These are phyloP conservation scores for Adansonia gregorii DNA, from an alignment of 441 rosid genomes.

Conservation along the genomic window DNA sequence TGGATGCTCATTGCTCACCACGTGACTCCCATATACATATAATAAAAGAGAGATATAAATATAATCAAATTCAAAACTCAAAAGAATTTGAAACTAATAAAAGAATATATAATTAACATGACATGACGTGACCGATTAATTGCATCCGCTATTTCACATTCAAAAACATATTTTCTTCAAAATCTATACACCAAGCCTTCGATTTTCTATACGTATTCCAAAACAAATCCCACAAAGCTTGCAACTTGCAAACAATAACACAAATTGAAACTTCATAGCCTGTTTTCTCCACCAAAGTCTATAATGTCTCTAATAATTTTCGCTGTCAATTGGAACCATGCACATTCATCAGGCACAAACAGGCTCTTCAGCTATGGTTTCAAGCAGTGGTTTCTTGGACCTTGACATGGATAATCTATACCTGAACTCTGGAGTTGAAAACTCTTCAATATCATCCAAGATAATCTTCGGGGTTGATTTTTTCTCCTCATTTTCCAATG, in stretches of 20 bases:
- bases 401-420: slow-evolving; percentile 66
- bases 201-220: slow-evolving; percentile 16
- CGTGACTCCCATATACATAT: too few relatives aligned
- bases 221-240: neutral
- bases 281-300: neutral
- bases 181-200: slow-evolving; percentile 6
- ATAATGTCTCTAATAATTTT: neutral
- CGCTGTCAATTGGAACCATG: neutral
- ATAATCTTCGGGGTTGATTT: slow-evolving; percentile 44
- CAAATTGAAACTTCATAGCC: slow-evolving; percentile 9
- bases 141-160: neutral
- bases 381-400: slow-evolving; percentile 22
- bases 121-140: too few relatives aligned
- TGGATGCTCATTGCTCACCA: too few relatives aligned
- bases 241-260: slow-evolving; percentile 12
- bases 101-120: too few relatives aligned
- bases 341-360: slow-evolving; percentile 24
- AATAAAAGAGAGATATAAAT: too few relatives aligned
- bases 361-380: slow-evolving; percentile 65
- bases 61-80: too few relatives aligned
- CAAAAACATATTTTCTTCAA: neutral
- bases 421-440: slow-evolving; percentile 58
- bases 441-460: slow-evolving; percentile 68
- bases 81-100: too few relatives aligned
- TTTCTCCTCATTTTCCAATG: neutral